Percentiles rank a stretch among this genome's conserved stretches.
phyloP scores from a whole-genome alignment of 805 yeast genomes.

The Kuraishia molischiana region DNA sequence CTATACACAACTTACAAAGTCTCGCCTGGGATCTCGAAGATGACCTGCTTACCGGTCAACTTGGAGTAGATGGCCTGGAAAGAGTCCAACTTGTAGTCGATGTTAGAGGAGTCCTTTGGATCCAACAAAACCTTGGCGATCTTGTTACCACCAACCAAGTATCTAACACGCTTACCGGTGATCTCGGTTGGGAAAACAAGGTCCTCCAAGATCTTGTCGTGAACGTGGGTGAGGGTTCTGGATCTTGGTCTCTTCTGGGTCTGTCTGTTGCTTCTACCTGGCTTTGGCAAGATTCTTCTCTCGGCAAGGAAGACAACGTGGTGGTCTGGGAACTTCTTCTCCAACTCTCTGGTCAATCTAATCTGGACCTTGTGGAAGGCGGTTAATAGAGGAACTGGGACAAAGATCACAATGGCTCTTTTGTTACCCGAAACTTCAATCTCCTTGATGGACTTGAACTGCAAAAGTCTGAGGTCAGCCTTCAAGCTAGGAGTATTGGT shows the following conservation, averaged over 20 bases:
- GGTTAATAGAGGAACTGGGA: constrained; percentile 90
- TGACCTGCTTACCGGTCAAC: constrained; percentile 99
- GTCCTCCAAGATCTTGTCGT: constrained; percentile 97
- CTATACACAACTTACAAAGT: constrained; percentile 26
- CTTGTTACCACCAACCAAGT: constrained; percentile 98
- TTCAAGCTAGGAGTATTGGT: constrained; percentile 87
- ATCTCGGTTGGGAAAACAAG: constrained; percentile 99
- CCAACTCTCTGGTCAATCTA: constrained; percentile 97
- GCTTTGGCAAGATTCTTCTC: constrained; percentile 99
- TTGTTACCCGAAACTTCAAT: constrained; percentile 96
- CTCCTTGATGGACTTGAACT: constrained; percentile 98
- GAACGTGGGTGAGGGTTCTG: constrained; percentile 97
- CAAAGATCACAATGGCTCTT: constrained; percentile 96
- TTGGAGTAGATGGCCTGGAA: constrained; percentile 98
- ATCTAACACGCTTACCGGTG: constrained; percentile 98
- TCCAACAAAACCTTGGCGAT: constrained; percentile 95
- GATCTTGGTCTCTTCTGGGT: constrained; percentile 99
- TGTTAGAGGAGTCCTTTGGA: constrained; percentile 93
- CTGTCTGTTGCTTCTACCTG: constrained; percentile 91
- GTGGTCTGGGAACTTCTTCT: constrained; percentile 99
- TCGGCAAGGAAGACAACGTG: constrained; percentile 99
- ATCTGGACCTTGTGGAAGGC: constrained; percentile 96
- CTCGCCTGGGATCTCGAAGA: constrained; percentile 80
- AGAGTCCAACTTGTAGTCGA: constrained; percentile 98
- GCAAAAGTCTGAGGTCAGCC: constrained; percentile 97